A percentile compares a stretch with the other conserved stretches of the same genome.
Conservation (phyloP, 148 eudicot genomes). For the Rhododendron ferrugineum region DNA sequence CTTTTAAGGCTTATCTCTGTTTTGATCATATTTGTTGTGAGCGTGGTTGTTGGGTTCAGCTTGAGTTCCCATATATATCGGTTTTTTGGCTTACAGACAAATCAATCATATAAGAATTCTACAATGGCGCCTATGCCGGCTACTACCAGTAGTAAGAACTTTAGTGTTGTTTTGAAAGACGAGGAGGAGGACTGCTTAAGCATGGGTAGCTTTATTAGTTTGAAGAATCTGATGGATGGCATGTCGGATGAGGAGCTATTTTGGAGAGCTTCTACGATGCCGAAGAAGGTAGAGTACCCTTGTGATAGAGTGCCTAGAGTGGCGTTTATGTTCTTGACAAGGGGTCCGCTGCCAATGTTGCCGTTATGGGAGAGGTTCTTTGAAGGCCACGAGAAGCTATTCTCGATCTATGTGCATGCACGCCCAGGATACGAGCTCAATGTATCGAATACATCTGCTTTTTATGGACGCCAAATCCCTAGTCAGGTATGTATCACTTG, state of each 20-base stretch:
- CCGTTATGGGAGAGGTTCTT: constrained; percentile 87
- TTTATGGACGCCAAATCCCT: constrained; percentile 60
- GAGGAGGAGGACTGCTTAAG: constrained; percentile 24
- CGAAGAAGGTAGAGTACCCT: constrained; percentile 48
- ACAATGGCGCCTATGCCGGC: constrained; percentile 5
- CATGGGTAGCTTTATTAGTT: constrained; percentile 31
- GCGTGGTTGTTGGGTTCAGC: constrained; percentile 58
- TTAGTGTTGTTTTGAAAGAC: constrained; percentile 9
- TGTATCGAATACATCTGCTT: constrained; percentile 52
- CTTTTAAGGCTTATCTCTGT: constrained; percentile 35
- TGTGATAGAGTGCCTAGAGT: constrained; percentile 55
- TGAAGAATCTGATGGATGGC: constrained; percentile 36
- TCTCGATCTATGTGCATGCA: constrained; percentile 68
- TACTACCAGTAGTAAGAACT: background rate
- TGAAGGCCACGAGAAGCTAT: constrained; percentile 44
- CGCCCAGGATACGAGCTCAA: constrained; percentile 48
- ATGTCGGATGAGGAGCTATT: constrained; percentile 62
- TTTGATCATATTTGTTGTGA: constrained; percentile 52
- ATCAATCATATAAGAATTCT: constrained; percentile 20
- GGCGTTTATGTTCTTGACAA: constrained; percentile 79
- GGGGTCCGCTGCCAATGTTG: constrained; percentile 67
- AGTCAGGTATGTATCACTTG: constrained; percentile 42
- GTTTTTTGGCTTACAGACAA: constrained; percentile 27
- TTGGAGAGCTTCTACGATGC: constrained; percentile 86
- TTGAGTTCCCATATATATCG: constrained; percentile 55